Evolutionary conservation across 345 rosid species (phyloP), one percentile per base, ranked within the genome.

Genomic region (Ceriops tagal): DNA sequence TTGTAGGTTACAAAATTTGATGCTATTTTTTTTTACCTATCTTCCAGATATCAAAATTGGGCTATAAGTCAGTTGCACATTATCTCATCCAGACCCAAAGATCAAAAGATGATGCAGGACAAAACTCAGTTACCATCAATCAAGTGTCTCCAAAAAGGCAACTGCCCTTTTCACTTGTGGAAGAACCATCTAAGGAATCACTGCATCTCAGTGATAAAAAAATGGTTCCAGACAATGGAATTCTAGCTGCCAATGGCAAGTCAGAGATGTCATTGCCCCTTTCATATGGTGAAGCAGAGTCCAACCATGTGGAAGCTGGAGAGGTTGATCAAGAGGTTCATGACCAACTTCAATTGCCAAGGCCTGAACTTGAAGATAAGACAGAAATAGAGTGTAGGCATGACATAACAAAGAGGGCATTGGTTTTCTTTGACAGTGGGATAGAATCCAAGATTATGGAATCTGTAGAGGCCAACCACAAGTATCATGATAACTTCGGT

Each of bases 31-130:
- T 67, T 67, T 70, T 39, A 35, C 75, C 47, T 32, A n/a, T 59
- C 67, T 66, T 52, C 61, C 77, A 95, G 99, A 72, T 95, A 68
- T 55, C 78, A 67, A 67, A 76, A 19, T 68, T 90, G 73, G 99
- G 96, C 68, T 95, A 76, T 86, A 95, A 85, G 80, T 95, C 99
- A 8, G 96, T 92, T 69, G 98, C 99, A 46, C 99, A 95, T 79
- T 92, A 87, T 74, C 98, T 95, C 68, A 77, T 95, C 78, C 83
- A 86, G 67, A 86, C 89, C 77, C 64, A 57, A n/a, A 70, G 80
- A 55, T 61, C 75, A 6, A 74, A 80, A 68, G 58, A 32, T 52
- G 22, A 27, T 3, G 64, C 2, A 58, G 86, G 81, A 62, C 70
- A 70, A 51, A 68, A 52, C 61, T 63, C 74, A 10, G 82, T 78